phyloP scores from a whole-genome alignment of 306 rosid genomes.

The Canavalia gladiata region DNA sequence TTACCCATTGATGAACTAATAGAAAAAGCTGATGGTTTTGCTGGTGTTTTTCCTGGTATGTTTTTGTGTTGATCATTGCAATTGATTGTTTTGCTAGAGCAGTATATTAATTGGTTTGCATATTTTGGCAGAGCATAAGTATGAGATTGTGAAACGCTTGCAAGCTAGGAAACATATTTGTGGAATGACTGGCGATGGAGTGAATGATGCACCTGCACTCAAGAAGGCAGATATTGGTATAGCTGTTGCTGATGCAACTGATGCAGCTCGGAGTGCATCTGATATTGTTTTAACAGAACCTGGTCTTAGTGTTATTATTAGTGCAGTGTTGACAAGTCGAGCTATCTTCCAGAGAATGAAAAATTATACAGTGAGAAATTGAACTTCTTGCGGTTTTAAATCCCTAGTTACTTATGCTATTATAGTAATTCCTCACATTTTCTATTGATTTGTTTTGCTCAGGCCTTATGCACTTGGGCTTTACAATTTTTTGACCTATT shows the following conservation, averaged over 20 bases:
- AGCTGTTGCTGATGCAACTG: slow-evolving; percentile 97
- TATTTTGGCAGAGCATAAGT: slow-evolving; percentile 79
- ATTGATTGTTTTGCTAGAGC: slow-evolving; percentile 3
- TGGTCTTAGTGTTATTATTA: slow-evolving; percentile 92
- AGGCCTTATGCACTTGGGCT: not conserved
- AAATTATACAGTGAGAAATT: slow-evolving; percentile 80
- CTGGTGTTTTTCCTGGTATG: slow-evolving; percentile 93
- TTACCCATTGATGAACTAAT: slow-evolving; percentile 87
- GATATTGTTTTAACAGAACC: slow-evolving; percentile 95
- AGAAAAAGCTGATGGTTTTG: slow-evolving; percentile 94
- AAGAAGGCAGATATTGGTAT: slow-evolving; percentile 95
- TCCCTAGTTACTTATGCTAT: slow-evolving; percentile 15
- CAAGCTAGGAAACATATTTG: slow-evolving; percentile 95
- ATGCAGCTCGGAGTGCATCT: slow-evolving; percentile 97
- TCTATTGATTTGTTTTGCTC: slow-evolving; percentile 17
- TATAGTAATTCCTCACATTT: not conserved
- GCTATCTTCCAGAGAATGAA: slow-evolving; percentile 97
- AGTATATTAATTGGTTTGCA: slow-evolving; percentile 26
- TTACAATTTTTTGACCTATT: slow-evolving; percentile 35
- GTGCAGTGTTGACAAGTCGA: slow-evolving; percentile 93
- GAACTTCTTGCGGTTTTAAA: not conserved
- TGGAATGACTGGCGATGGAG: slow-evolving; percentile 98
- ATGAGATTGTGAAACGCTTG: slow-evolving; percentile 92
- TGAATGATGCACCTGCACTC: slow-evolving; percentile 95
- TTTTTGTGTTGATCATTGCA: slow-evolving; percentile 1